Evolutionary conservation across 495 filamentous ascomycete species (phyloP).

Genomic region (Penicillium psychrofluorescens): DNA sequence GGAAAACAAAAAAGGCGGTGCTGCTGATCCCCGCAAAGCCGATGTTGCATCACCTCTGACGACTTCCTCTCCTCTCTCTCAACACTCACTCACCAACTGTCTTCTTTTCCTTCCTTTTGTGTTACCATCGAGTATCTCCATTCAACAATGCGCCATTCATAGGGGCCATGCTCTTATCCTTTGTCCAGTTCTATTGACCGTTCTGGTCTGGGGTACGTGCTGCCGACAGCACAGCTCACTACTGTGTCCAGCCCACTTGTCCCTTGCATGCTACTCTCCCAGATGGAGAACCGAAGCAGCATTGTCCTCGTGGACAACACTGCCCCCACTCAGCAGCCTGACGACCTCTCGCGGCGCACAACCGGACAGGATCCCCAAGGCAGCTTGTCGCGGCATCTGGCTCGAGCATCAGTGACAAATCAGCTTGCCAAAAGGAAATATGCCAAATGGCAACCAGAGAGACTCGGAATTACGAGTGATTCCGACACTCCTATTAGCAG

Average conservation of each 20-base stretch:
- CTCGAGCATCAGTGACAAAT: constrained; percentile 34
- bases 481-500: constrained; percentile 11
- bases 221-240: background rate
- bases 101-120: constrained; percentile 1
- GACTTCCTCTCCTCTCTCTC: background rate
- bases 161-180: no score
- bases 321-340: constrained; percentile 16
- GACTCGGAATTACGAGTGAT: constrained; percentile 24
- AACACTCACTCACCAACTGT: background rate
- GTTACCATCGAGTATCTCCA: background rate
- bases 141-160: no score
- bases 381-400: constrained; percentile 23
- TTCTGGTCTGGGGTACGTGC: no score
- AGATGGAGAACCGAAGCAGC: constrained; percentile 13
- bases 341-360: constrained; percentile 11
- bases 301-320: constrained; percentile 39
- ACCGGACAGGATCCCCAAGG: constrained; percentile 13
- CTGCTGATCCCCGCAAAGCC: constrained; percentile 19
- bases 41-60: constrained; percentile 11
- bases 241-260: background rate
- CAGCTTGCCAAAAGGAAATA: constrained; percentile 52
- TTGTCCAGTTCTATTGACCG: no score
- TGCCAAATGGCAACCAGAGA: constrained; percentile 53
- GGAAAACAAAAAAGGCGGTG: constrained; percentile 3
- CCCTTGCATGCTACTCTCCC: background rate